phyloP scores from a whole-genome alignment of 164 flowering plant species.

The Nelumbo lutea region DNA sequence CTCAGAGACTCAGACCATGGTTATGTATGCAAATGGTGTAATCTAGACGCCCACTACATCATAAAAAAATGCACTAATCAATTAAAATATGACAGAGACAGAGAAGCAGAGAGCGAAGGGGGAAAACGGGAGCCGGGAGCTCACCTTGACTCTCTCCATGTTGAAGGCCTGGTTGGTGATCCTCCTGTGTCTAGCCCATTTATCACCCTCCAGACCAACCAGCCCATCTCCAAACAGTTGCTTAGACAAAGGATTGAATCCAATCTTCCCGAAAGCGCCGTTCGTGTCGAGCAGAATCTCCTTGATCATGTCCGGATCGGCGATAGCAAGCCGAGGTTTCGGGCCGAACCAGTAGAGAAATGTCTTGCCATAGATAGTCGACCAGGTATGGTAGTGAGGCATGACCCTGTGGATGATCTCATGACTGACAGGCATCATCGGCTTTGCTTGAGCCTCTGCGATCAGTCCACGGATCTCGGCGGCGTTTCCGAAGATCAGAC shows the following conservation, averaged over 20 bases:
- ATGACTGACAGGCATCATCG: constrained; percentile 20
- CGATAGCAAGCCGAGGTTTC: constrained; percentile 36
- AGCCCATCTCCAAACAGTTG: constrained; percentile 53
- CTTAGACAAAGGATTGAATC: constrained; percentile 40
- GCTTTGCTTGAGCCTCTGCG: constrained; percentile 17
- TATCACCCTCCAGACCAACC: constrained; percentile 43
- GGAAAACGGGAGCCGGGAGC: not conserved
- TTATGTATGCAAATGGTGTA: too few relatives aligned
- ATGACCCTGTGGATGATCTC: constrained; percentile 22
- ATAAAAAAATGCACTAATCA: too few relatives aligned
- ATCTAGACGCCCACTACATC: too few relatives aligned
- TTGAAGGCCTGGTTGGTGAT: constrained; percentile 42
- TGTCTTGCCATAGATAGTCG: constrained; percentile 46
- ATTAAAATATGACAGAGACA: not conserved
- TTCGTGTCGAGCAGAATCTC: constrained; percentile 38
- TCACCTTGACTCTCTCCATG: constrained; percentile 54
- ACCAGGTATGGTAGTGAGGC: constrained; percentile 36
- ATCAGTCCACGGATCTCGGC: constrained; percentile 19
- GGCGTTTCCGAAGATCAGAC: constrained; percentile 33
- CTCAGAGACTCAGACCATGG: too few relatives aligned
- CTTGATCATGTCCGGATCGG: constrained; percentile 58
- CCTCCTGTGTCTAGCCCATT: constrained; percentile 59
- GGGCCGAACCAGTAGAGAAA: constrained; percentile 70
- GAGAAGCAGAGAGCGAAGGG: not conserved
- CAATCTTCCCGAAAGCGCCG: constrained; percentile 30